Percentiles rank a stretch among this genome's conserved stretches.
Conservation (phyloP, 2,329 filamentous ascomycete genomes). For the Colletotrichum sp. region DNA sequence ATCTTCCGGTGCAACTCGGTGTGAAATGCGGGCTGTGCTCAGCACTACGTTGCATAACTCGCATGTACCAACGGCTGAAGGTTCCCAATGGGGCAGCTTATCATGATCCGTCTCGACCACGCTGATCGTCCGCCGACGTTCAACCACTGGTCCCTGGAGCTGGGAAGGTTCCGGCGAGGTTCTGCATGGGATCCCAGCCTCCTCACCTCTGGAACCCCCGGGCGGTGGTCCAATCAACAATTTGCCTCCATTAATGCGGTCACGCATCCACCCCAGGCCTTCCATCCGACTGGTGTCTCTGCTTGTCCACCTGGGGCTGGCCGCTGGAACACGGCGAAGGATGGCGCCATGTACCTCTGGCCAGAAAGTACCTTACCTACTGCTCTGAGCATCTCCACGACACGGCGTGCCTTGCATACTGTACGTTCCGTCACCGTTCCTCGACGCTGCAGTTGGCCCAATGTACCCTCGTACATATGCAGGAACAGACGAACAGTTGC, state of each 20-base stretch:
- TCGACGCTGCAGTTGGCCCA: neutral
- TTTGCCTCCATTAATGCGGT: conserved; percentile 20
- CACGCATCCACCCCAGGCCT: conserved; percentile 3
- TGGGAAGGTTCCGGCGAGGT: neutral
- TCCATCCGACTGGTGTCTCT: neutral
- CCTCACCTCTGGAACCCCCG: neutral
- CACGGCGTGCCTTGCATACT: conserved; percentile 16
- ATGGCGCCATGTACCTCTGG: neutral
- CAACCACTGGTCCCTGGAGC: conserved; percentile 5
- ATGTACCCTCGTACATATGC: conserved; percentile 11
- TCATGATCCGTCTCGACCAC: conserved; percentile 12
- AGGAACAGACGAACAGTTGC: conserved; percentile 18
- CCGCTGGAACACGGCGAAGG: neutral
- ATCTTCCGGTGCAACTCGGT: conserved; percentile 8
- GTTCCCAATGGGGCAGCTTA: conserved; percentile 20
- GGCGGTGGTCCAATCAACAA: conserved; percentile 12
- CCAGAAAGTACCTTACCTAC: neutral
- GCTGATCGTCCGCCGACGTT: conserved; percentile 5
- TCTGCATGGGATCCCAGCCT: conserved; percentile 5
- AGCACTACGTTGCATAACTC: conserved; percentile 21
- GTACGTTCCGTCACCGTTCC: neutral
- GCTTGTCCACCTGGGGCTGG: neutral
- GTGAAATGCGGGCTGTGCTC: conserved; percentile 13
- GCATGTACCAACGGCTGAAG: conserved; percentile 8
- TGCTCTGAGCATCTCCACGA: neutral